A percentile compares a stretch with the other conserved stretches of the same genome.
These are phyloP conservation scores for Mortierella polycephala DNA, from an alignment of 371 early-diverging fungal genomes.

Conservation along the genomic window DNA sequence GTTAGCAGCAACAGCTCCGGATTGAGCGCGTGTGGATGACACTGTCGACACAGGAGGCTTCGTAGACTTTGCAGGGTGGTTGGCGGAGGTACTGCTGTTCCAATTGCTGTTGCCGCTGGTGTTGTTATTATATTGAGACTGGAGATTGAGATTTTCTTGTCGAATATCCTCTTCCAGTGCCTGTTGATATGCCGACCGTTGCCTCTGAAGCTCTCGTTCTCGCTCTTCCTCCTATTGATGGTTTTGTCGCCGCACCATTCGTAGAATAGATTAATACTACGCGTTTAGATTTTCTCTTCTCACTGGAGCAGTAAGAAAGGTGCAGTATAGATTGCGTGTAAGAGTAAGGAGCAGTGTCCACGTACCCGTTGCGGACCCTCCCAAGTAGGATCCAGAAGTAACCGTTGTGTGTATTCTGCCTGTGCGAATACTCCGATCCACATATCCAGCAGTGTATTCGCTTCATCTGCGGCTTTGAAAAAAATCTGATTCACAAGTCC, in stretches of 20 bases:
- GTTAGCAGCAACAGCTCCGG: constrained; percentile 33
- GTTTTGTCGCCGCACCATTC: neutral
- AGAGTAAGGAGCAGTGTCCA: neutral
- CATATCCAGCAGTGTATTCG: constrained; percentile 52
- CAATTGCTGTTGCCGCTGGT: neutral
- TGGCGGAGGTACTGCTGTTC: constrained; percentile 1
- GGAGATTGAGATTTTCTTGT: neutral
- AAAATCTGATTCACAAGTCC: constrained; percentile 20
- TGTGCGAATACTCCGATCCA: constrained; percentile 48
- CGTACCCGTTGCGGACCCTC: constrained; percentile 38
- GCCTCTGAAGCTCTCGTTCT: constrained; percentile 30
- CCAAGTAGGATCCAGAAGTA: constrained; percentile 45
- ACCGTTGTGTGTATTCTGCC: constrained; percentile 35
- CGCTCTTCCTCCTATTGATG: constrained; percentile 34
- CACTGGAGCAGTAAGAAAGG: neutral
- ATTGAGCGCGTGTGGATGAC: constrained; percentile 32
- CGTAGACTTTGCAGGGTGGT: neutral
- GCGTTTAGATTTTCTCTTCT: neutral
- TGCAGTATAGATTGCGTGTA: too few species aligned
- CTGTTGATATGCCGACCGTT: constrained; percentile 27
- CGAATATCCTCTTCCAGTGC: constrained; percentile 45
- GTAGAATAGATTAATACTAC: neutral
- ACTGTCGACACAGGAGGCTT: constrained; percentile 12
- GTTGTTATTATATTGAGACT: constrained; percentile 2
- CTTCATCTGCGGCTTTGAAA: constrained; percentile 49